Base-by-base conservation (phyloP, 345 rosid species). In the Odontarrhena argentea region DNA sequence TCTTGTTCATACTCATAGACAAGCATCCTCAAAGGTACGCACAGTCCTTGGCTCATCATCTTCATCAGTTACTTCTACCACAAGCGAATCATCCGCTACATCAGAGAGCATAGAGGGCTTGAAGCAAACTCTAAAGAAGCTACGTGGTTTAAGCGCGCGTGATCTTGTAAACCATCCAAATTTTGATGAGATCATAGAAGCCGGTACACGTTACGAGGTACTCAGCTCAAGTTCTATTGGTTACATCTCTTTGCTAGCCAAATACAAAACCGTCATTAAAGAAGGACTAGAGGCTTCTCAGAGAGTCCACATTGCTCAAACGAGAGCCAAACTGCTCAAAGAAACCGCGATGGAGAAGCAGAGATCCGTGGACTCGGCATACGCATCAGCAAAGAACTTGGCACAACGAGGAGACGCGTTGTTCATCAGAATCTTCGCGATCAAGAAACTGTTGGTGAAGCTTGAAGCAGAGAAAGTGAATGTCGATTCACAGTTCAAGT, bases 221-320 rank as follows among this genome's bases (percentile, higher is more conserved):
- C 71, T 74, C 51, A 68, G 71, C 60, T 74, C 77, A 60, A 69
- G 64, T 67, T 74, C 77, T 52, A 32, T 74, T 43, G 73, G 73
- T 61, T 74, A 73, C 77, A 73, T 73, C 67, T 73, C 77, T 60
- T 67, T 67, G 73, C 63, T 73, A 67, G 77, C 77, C 63, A 74
- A 67, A 60, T 74, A 74, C 73, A 74, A 68, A 68, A 74, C 77
- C 57, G 73, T 74, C 55, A 67, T 74, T 61, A 66, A 73, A 60
- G 77, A 74, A 67, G 77, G 77, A 47, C 51, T 67, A 36, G 73
- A 74, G 69, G 77, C 77, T 67, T 74, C 77, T 44, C 72, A 74
- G 46, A 46, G 77, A 74, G 69, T 74, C 5, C 73, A 68, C 40
- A 34, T 67, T 3, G 77, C 73, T 24, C 73, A 61, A 34, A 74